Evolutionary conservation across 495 filamentous ascomycete species (phyloP), one percentile per base, ranked within the genome.

Genomic region (Aspergillus haitiensis): DNA sequence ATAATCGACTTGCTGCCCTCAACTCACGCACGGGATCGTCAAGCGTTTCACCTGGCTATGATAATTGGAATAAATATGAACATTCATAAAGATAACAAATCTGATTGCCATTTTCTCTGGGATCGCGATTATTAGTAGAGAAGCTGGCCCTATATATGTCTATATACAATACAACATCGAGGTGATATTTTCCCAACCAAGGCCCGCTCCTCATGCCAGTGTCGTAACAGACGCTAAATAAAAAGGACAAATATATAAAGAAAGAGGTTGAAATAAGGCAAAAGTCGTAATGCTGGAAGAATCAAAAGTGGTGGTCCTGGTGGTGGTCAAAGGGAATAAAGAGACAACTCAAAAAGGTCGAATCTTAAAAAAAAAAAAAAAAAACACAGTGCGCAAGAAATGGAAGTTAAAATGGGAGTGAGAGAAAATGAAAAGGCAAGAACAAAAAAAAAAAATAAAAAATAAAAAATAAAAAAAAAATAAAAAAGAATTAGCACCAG

Each of bases 401-500:
- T 32, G 48, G 21, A 27, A 27, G 21, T 27, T 27, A 27, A 27
- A 27, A 27, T 27, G 21, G 21, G 21, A 27, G 21, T 27, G 21
- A 27, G 21, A 27, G 21, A 51, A 51, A 36, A 54, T 15, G 8
- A n/a, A 35, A 5, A 56, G 46, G 49, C 21, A 10, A 46, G 13
- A 31, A 55, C 18, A 39, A 55, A 36, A 45, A 55, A 37, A 27
- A 34, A 27, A 18, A 13, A 52, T 49, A 55, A 35, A n/a, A 42
- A 16, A 31, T 50, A 45, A 37, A 55, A 36, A 40, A 55, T 35
- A 42, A 33, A 35, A 53, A 31, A 60, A 34, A 32, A 13, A 27
- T 18, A 37, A 18, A 39, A 21, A 37, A 12, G 27, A 37, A 44
- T 58, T 44, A 64, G 55, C 95, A 98, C 91, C 94, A 98, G 40